A percentile compares a stretch with the other conserved stretches of the same genome.
Evolutionary conservation across 768 basidiomycete genomes (phyloP).

Genomic region (Hypsizygus marmoreus): DNA sequence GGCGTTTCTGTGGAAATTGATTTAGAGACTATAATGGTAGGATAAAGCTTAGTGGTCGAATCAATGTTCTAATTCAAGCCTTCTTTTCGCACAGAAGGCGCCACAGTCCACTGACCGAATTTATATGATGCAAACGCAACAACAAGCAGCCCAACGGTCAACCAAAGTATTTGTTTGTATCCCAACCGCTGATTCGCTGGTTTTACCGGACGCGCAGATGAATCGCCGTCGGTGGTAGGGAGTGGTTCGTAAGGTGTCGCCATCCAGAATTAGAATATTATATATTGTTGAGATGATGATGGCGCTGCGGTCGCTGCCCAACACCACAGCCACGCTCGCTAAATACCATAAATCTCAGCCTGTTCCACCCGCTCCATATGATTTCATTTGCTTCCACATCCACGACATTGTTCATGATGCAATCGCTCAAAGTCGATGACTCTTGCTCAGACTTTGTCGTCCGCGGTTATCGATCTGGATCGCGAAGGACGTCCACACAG

Average conservation of each 20-base stretch:
- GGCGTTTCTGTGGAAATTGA: conserved; percentile 19
- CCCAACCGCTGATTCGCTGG: conserved; percentile 24
- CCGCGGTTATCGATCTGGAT: no score
- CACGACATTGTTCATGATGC: no score
- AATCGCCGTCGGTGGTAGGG: conserved; percentile 28
- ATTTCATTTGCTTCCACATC: no score
- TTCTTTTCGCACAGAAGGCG: conserved; percentile 4
- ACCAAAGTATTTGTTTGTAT: conserved; percentile 31
- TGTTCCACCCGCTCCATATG: no score
- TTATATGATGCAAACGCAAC: conserved; percentile 44
- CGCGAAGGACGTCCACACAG: no score
- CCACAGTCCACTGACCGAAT: conserved; percentile 41
- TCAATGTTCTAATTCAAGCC: background rate
- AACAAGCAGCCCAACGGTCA: conserved; percentile 36
- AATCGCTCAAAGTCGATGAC: no score
- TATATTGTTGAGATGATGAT: no score
- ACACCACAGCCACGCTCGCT: no score
- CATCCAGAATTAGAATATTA: no score
- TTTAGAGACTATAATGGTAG: conserved; percentile 1
- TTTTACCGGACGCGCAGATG: conserved; percentile 16
- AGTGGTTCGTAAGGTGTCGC: conserved; percentile 31
- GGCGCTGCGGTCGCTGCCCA: no score
- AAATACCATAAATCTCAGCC: no score
- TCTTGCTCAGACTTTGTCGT: no score
- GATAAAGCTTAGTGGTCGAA: background rate